Evolutionary conservation across 164 flowering plant species (phyloP), one percentile per base, ranked within the genome.

Genomic region (Magnolia kwangsiensis): DNA sequence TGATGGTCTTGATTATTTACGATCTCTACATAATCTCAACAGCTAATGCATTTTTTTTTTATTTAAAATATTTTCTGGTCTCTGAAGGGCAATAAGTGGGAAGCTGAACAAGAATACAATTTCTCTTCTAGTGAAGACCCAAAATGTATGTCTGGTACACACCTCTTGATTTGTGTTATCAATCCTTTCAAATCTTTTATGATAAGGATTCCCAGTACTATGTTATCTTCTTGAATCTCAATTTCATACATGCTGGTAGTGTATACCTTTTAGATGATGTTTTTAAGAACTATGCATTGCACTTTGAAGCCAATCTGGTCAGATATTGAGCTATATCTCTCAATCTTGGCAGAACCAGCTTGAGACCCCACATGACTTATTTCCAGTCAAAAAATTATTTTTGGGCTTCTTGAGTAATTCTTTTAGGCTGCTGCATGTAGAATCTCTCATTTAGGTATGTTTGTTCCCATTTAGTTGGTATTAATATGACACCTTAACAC

Each of bases 21-120:
- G 71, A 31, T 24, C 8, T 19, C 68, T 8, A 20, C 31, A 16
- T 68, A 29, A 68, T 68, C 9, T 68, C 71, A 29, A 37, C 5
- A 8, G 50, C 50, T 68, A 8, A 68, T 68, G 19, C 71, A 31
- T 68, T 68, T 31, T 11, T 78, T 1, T 0, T 31, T 11, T 78
- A 0, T 0, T 1, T 1, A 27, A 27, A 27, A 50, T 80, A 50
- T 83, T 20, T 67, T 72, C 50, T 79, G 73, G 66, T 76, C n/a
- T 73, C 63, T 82, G 83, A 72, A 96, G 99, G 85, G 97, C 98
- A 81, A 94, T 92, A 78, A 96, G 99, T 86, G 97, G 98, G 82
- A 93, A 94, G 85, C 85, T 96, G 85, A 89, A 92, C 88, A 91
- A 86, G 84, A 89, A 81, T 83, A 93, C 97, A 27, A 90, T 94